Conservation (phyloP, 495 filamentous ascomycete genomes). For the Podospora australis region DNA sequence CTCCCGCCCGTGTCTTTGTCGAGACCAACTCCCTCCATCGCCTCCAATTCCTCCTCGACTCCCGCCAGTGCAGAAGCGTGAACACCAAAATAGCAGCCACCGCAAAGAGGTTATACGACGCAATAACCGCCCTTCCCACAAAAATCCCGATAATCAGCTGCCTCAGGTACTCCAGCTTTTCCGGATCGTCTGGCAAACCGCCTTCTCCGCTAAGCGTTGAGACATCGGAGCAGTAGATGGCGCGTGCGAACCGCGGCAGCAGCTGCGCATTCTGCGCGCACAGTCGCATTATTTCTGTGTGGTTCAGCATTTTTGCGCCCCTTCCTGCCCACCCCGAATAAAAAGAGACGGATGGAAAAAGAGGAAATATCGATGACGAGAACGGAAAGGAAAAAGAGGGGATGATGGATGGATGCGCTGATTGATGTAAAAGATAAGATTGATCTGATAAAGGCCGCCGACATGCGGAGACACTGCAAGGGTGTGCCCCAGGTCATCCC, state of each 20-base stretch:
- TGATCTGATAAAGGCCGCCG: too few relatives aligned
- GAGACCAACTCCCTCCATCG: constrained; percentile 11
- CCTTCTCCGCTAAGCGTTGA: not conserved
- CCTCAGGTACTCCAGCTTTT: constrained; percentile 28
- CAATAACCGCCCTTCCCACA: constrained; percentile 27
- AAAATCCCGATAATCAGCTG: constrained; percentile 26
- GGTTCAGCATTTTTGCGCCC: not conserved
- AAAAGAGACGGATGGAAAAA: not conserved
- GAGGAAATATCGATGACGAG: too few relatives aligned
- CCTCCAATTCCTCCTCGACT: constrained; percentile 11
- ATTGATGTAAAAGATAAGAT: too few relatives aligned
- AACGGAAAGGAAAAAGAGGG: too few relatives aligned
- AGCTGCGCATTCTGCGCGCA: not conserved
- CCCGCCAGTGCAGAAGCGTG: constrained; percentile 22
- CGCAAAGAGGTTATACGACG: constrained; percentile 31
- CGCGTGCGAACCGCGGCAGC: constrained; percentile 1
- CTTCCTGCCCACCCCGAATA: not conserved
- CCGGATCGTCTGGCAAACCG: constrained; percentile 16
- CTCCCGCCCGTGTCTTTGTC: not conserved
- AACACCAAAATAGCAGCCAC: constrained; percentile 23
- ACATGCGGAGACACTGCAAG: too few relatives aligned
- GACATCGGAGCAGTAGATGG: not conserved
- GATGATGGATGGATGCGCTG: too few relatives aligned
- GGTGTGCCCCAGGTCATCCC: too few relatives aligned
- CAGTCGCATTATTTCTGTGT: not conserved